Evolutionary conservation across 768 basidiomycete genomes (phyloP).

Genomic region (Hypholoma sublateritium): DNA sequence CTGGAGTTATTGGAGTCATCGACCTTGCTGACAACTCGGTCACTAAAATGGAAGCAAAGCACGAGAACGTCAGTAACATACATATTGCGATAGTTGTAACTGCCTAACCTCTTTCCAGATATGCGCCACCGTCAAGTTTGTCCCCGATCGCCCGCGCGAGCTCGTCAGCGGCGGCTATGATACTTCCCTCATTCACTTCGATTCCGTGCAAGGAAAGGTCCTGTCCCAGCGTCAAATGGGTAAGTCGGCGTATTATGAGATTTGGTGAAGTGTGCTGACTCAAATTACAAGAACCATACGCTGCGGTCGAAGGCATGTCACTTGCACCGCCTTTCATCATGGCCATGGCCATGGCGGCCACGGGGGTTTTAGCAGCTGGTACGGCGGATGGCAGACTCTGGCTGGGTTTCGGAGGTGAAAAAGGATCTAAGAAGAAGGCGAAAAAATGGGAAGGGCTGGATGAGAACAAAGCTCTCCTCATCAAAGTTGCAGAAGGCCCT

Average conservation of each 20-base stretch:
- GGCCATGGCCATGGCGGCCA: slow-evolving; percentile 56
- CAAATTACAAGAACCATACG: slow-evolving; percentile 30
- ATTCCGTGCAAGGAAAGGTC: slow-evolving; percentile 52
- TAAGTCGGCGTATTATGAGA: slow-evolving; percentile 25
- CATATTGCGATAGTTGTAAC: not conserved
- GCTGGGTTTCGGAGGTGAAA: slow-evolving; percentile 70
- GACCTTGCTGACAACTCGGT: slow-evolving; percentile 52
- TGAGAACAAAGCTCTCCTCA: slow-evolving; percentile 39
- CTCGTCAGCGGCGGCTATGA: slow-evolving; percentile 81
- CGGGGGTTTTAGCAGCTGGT: slow-evolving; percentile 64
- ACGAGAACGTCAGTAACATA: slow-evolving; percentile 56
- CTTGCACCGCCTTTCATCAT: slow-evolving; percentile 77
- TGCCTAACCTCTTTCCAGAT: slow-evolving; percentile 42
- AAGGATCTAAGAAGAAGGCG: slow-evolving; percentile 57
- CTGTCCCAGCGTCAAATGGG: slow-evolving; percentile 63
- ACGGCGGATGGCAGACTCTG: slow-evolving; percentile 77
- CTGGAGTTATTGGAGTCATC: slow-evolving; percentile 65
- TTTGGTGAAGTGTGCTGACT: not conserved
- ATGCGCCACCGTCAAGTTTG: slow-evolving; percentile 67
- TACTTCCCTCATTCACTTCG: slow-evolving; percentile 64
- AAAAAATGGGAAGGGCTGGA: slow-evolving; percentile 76
- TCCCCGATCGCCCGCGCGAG: slow-evolving; percentile 70
- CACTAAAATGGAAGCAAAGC: slow-evolving; percentile 59
- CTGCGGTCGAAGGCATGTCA: slow-evolving; percentile 45
- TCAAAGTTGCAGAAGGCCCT: slow-evolving; percentile 69